phyloP scores from a whole-genome alignment of 768 basidiomycete species.

The Collybia sordida region DNA sequence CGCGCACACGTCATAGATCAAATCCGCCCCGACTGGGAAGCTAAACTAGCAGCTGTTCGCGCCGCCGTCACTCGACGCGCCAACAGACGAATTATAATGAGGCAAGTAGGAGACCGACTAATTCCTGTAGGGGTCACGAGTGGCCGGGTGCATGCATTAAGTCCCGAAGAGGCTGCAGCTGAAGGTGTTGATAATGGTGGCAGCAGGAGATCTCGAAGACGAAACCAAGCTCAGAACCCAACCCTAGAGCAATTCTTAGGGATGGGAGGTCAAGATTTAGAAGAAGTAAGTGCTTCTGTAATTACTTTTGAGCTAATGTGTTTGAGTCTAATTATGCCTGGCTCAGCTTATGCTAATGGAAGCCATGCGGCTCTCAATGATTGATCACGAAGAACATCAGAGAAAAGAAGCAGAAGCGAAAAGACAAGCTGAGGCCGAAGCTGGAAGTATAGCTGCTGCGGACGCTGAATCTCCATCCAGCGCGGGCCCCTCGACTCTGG shows the following conservation, averaged over 20 bases:
- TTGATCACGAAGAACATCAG: slow-evolving; percentile 95
- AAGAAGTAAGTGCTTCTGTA: slow-evolving; percentile 66
- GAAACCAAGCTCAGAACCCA: slow-evolving; percentile 48
- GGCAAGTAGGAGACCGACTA: slow-evolving; percentile 95
- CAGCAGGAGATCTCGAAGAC: slow-evolving; percentile 59
- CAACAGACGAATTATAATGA: slow-evolving; percentile 95
- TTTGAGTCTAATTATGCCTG: slow-evolving; percentile 3
- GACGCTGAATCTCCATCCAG: slow-evolving; percentile 20
- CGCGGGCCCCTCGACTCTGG: slow-evolving; percentile 32
- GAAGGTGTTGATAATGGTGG: slow-evolving; percentile 29
- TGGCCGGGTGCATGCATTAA: slow-evolving; percentile 72
- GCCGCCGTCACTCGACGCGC: slow-evolving; percentile 96
- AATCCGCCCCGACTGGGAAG: slow-evolving; percentile 98
- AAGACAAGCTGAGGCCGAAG: slow-evolving; percentile 43
- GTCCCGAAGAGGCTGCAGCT: slow-evolving; percentile 56
- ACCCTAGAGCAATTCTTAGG: slow-evolving; percentile 73
- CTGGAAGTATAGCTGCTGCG: slow-evolving; percentile 14
- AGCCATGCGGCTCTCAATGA: slow-evolving; percentile 92
- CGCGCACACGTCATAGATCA: slow-evolving; percentile 59
- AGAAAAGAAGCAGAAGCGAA: slow-evolving; percentile 72
- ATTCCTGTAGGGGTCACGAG: slow-evolving; percentile 97
- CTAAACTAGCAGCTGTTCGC: slow-evolving; percentile 89
- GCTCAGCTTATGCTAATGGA: slow-evolving; percentile 95
- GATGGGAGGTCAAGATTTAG: slow-evolving; percentile 83
- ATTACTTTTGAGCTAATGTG: background rate